These are phyloP conservation scores for Geotrichum europaeum DNA, from an alignment of 1,139 yeast species.

Conservation along the genomic window DNA sequence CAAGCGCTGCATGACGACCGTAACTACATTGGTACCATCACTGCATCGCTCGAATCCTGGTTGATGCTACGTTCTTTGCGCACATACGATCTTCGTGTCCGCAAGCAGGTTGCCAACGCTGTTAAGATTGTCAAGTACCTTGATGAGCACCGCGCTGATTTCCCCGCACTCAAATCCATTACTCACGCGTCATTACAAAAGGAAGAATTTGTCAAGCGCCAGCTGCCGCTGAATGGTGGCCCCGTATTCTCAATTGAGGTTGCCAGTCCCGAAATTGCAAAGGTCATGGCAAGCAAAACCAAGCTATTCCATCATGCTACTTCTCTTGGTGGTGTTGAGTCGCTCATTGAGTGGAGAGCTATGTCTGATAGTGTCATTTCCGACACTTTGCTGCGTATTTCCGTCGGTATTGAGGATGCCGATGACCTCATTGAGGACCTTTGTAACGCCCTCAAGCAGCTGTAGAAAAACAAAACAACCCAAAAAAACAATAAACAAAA, in stretches of 20 bases:
- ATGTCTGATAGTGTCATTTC: constrained; percentile 57
- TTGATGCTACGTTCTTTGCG: constrained; percentile 71
- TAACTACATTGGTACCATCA: constrained; percentile 64
- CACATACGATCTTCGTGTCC: constrained; percentile 66
- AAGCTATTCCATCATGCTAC: constrained; percentile 83
- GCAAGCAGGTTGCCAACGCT: constrained; percentile 60
- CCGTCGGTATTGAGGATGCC: constrained; percentile 71
- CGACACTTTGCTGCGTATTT: constrained; percentile 57
- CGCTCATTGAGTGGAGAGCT: constrained; percentile 86
- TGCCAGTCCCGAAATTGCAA: constrained; percentile 50
- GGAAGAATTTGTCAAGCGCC: constrained; percentile 56
- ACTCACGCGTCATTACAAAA: constrained; percentile 72
- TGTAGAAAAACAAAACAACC: not conserved
- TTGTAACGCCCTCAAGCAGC: constrained; percentile 37
- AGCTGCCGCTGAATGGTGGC: constrained; percentile 58
- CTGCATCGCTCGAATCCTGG: constrained; percentile 71
- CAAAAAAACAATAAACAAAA: too few relatives aligned
- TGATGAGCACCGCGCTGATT: constrained; percentile 42
- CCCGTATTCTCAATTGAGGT: constrained; percentile 73
- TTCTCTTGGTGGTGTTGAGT: constrained; percentile 89
- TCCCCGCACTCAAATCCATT: constrained; percentile 48
- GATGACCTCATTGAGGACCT: constrained; percentile 70
- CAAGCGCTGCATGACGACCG: constrained; percentile 53
- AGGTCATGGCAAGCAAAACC: constrained; percentile 56
- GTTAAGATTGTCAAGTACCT: constrained; percentile 56